phyloP scores from a whole-genome alignment of 305 asterid genomes.

The Fraxinus angustifolia region DNA sequence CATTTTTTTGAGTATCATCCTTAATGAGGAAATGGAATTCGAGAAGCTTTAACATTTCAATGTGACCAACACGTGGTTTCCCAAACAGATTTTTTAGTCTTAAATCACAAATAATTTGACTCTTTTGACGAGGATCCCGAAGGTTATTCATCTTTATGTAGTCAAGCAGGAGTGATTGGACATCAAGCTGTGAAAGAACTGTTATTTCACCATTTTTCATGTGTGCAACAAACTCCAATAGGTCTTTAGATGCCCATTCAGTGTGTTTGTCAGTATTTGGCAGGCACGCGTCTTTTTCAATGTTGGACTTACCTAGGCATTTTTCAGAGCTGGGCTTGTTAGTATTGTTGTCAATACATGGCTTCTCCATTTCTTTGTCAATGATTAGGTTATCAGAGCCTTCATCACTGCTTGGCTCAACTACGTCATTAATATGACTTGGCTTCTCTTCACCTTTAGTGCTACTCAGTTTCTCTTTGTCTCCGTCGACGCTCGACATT shows the following conservation, averaged over 20 bases:
- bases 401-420: constrained; percentile 11
- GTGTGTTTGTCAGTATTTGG: not conserved
- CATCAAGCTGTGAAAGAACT: constrained; percentile 59
- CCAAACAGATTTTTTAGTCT: constrained; percentile 78
- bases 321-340: not conserved
- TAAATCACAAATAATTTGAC: constrained; percentile 74
- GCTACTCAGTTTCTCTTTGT: constrained; percentile 13
- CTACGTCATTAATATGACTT: constrained; percentile 11
- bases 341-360: constrained; percentile 17
- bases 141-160: constrained; percentile 78
- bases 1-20: constrained; percentile 54
- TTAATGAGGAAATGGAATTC: constrained; percentile 68
- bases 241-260: constrained; percentile 53
- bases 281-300: not conserved
- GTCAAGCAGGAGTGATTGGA: constrained; percentile 61
- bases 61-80: constrained; percentile 79
- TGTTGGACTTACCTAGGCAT: not conserved
- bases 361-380: constrained; percentile 26
- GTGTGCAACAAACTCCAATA: constrained; percentile 74
- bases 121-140: constrained; percentile 74
- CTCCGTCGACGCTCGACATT: constrained; percentile 21
- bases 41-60: constrained; percentile 91
- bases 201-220: constrained; percentile 73
- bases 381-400: not conserved
- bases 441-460: constrained; percentile 12